Percentiles rank a stretch among this genome's conserved stretches.
These are phyloP conservation scores for Hymenoscyphus salicellus DNA, from an alignment of 2,329 filamentous ascomycete genomes.

Conservation along the genomic window DNA sequence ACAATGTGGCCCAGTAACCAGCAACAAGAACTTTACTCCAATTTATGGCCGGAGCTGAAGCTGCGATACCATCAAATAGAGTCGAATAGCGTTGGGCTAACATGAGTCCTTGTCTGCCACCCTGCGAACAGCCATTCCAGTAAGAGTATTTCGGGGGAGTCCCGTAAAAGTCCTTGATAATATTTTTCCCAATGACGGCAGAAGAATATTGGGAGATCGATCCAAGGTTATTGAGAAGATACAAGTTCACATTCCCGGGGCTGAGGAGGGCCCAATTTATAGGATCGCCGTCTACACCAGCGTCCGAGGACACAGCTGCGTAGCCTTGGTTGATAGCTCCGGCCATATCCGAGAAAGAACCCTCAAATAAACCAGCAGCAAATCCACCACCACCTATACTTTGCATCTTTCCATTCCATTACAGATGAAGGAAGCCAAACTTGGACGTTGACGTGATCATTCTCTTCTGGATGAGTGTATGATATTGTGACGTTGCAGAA, in stretches of 20 bases:
- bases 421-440: background rate
- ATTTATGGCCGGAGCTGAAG: conserved; percentile 40
- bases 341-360: conserved; percentile 24
- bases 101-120: conserved; percentile 40
- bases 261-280: conserved; percentile 14
- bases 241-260: conserved; percentile 18
- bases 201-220: conserved; percentile 37
- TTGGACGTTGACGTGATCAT: background rate
- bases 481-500: conserved; percentile 34
- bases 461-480: conserved; percentile 28
- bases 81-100: conserved; percentile 39
- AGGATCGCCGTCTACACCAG: conserved; percentile 17
- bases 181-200: conserved; percentile 36
- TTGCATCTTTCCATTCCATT: background rate
- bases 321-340: conserved; percentile 32
- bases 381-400: background rate
- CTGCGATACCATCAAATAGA: conserved; percentile 41
- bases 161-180: conserved; percentile 37
- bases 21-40: conserved; percentile 9
- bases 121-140: conserved; percentile 41
- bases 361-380: conserved; percentile 6
- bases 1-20: conserved; percentile 14
- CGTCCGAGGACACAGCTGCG: conserved; percentile 32
- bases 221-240: conserved; percentile 38
- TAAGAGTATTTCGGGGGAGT: conserved; percentile 38